Conservation (phyloP, 2,329 filamentous ascomycete species). For the Sporothrix humicola region DNA sequence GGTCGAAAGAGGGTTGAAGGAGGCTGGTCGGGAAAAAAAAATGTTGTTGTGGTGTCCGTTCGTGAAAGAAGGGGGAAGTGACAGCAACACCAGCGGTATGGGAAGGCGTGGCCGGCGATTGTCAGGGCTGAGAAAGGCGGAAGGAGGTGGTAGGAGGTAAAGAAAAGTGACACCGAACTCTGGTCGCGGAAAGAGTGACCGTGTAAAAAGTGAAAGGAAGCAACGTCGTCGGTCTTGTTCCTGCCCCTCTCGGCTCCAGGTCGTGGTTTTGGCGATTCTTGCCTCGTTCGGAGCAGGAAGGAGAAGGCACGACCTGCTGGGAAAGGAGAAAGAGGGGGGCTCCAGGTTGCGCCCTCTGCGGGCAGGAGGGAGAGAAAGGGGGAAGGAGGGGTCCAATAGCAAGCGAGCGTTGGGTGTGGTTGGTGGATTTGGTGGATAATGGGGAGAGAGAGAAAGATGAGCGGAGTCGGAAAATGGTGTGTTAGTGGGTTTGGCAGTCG, state of each 20-base stretch:
- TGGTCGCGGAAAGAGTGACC: slow-evolving; percentile 9
- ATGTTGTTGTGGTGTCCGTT: slow-evolving; percentile 17
- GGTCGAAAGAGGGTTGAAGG: background rate
- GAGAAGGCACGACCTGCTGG: slow-evolving; percentile 32
- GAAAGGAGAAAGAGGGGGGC: slow-evolving; percentile 34
- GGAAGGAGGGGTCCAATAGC: slow-evolving; percentile 36
- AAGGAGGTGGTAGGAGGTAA: background rate
- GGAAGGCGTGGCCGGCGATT: background rate
- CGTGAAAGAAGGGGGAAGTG: background rate
- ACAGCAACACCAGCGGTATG: background rate
- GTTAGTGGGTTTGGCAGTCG: slow-evolving; percentile 25
- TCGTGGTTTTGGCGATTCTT: slow-evolving; percentile 21
- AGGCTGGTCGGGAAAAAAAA: background rate
- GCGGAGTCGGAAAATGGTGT: slow-evolving; percentile 29
- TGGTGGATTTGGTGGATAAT: slow-evolving; percentile 29
- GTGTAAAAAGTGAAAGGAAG: slow-evolving; percentile 5
- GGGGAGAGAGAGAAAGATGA: slow-evolving; percentile 8
- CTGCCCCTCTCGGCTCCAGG: slow-evolving; percentile 35
- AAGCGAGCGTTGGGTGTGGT: slow-evolving; percentile 28
- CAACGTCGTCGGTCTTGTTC: slow-evolving; percentile 27
- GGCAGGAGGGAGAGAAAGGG: slow-evolving; percentile 28
- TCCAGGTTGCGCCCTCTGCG: slow-evolving; percentile 11
- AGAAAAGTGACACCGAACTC: slow-evolving; percentile 24
- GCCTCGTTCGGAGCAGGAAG: slow-evolving; percentile 20
- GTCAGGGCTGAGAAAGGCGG: background rate